Conservation (phyloP, 768 basidiomycete species). For the Podaxis sp. region DNA sequence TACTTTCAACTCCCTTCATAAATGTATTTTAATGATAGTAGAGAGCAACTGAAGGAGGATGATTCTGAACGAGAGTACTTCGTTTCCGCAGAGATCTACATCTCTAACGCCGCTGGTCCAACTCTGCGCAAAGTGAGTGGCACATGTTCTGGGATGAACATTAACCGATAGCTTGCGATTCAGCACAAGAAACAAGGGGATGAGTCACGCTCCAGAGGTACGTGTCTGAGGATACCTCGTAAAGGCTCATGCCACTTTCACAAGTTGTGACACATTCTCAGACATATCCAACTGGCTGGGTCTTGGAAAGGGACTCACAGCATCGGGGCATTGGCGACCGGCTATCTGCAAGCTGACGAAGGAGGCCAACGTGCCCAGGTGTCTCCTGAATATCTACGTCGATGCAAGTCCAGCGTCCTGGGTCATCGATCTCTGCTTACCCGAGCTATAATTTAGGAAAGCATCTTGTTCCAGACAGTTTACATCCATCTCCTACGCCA, state of each 20-base stretch:
- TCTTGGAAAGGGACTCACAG: slow-evolving; percentile 47
- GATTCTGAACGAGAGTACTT: slow-evolving; percentile 46
- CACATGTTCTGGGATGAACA: neutral
- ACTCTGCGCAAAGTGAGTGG: slow-evolving; percentile 55
- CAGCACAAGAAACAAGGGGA: slow-evolving; percentile 13
- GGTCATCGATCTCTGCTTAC: slow-evolving; percentile 18
- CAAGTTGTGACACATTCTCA: slow-evolving; percentile 24
- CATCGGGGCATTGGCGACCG: slow-evolving; percentile 65
- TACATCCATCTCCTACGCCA: slow-evolving; percentile 71
- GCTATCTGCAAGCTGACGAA: slow-evolving; percentile 71
- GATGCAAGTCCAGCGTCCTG: slow-evolving; percentile 47
- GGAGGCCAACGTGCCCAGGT: slow-evolving; percentile 52
- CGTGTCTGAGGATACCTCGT: neutral
- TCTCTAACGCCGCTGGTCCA: slow-evolving; percentile 49
- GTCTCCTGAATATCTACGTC: slow-evolving; percentile 70
- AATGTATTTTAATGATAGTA: slow-evolving; percentile 7
- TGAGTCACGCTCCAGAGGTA: slow-evolving; percentile 9
- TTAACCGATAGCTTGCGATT: neutral
- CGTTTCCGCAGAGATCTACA: slow-evolving; percentile 59
- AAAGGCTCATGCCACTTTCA: neutral
- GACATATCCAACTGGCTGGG: slow-evolving; percentile 76
- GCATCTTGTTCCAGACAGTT: slow-evolving; percentile 69
- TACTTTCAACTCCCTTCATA: neutral
- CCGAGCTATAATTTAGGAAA: slow-evolving; percentile 46
- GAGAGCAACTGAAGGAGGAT: slow-evolving; percentile 14